Base-by-base conservation (phyloP, 2,329 filamentous ascomycete genomes). In the Microdochium paspali region DNA sequence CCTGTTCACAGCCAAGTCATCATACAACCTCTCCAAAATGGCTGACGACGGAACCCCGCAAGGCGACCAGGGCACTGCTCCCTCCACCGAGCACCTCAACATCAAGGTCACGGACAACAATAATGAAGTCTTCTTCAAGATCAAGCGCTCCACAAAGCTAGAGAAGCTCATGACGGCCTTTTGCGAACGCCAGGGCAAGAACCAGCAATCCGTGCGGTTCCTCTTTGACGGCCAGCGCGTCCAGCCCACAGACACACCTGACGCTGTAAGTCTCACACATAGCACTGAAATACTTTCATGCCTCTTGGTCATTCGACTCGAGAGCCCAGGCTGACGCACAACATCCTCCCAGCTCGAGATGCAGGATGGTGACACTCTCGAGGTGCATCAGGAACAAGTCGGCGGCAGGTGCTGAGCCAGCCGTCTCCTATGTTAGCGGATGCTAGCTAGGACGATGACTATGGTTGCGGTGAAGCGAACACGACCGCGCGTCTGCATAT, bases 121-220 rank as follows among this genome's bases (percentile, higher is more conserved):
- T 73, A 98, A 98, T 66, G 93, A 98, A 66, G 91, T 98, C 59
- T 98, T 97, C 69, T 98, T 98, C 77, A 98, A 98, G 77, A 98
- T 98, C 73, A 98, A 98, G 84, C 82, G 90, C 31, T 90, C 85
- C 21, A 98, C 93, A 1, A 87, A 90, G 66, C 80, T 98, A 1
- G 93, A 95, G 72, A 98, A 98, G 75, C 76, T 98, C 47, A 98
- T 98, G 93, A 85, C 89, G 52, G 93, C 93, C 20, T 98, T 97
- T 67, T 98, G 93, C 68, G 91, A 97, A 56, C 82, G 93, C 23
- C 90, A 96, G 66, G 93, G 93, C 58, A 97, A 97, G 74, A 81
- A 84, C 28, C 72, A 84, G 6, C 80, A 74, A 28, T 91, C 87
- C 4, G 91, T 97, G 44, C 85, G 93, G 25, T 98, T 98, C 67